These are phyloP conservation scores for Lavandula angustifolia DNA, from an alignment of 257 asterid genomes.

Conservation along the genomic window DNA sequence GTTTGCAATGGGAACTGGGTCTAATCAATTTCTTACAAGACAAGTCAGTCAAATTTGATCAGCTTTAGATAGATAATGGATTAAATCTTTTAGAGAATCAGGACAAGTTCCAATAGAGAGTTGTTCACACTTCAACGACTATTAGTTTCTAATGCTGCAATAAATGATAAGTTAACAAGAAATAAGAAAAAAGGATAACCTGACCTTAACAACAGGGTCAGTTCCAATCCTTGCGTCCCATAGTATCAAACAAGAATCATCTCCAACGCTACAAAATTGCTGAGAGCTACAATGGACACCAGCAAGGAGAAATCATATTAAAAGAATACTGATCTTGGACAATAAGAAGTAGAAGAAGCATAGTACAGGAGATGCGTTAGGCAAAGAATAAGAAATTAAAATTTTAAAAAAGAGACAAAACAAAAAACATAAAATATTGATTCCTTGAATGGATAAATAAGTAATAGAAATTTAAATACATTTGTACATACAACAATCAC, in stretches of 20 bases:
- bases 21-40: slow-evolving; percentile 6
- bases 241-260: slow-evolving; percentile 92
- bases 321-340: slow-evolving; percentile 4
- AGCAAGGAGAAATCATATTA: slow-evolving; percentile 28
- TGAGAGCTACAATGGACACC: slow-evolving; percentile 65
- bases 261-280: slow-evolving; percentile 99
- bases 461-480: background rate
- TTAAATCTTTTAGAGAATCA: slow-evolving; percentile 1
- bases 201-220: slow-evolving; percentile 78
- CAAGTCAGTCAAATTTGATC: background rate
- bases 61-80: background rate
- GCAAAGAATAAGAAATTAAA: background rate
- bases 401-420: background rate
- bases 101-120: background rate
- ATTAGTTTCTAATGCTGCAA: background rate
- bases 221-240: slow-evolving; percentile 92
- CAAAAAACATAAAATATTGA: background rate
- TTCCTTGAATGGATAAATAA: slow-evolving; percentile 7
- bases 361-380: slow-evolving; percentile 2
- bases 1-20: background rate
- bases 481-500: background rate
- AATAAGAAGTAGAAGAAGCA: slow-evolving; percentile 6
- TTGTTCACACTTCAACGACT: no score
- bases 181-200: slow-evolving; percentile 32
- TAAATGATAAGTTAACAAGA: background rate